These are phyloP conservation scores for Ganoderma meredithae DNA, from an alignment of 1,284 basidiomycete genomes.

Conservation along the genomic window DNA sequence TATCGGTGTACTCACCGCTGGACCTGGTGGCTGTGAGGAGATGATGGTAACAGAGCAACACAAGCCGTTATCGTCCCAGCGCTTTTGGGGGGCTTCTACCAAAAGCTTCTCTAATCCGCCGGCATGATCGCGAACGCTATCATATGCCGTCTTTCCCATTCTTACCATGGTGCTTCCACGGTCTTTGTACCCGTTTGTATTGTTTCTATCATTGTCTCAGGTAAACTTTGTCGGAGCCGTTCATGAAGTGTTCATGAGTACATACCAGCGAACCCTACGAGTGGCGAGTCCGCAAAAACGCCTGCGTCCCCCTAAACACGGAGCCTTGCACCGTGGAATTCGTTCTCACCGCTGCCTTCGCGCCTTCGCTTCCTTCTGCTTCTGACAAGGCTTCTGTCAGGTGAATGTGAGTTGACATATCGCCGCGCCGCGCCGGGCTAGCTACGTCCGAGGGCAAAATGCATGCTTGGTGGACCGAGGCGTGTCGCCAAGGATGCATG, in stretches of 20 bases:
- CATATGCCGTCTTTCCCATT: not conserved
- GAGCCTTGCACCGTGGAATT: not conserved
- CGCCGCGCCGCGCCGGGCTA: not conserved
- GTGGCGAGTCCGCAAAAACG: not conserved
- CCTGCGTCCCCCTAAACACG: not conserved
- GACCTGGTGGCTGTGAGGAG: not conserved
- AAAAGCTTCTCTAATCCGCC: not conserved
- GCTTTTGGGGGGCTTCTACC: not conserved
- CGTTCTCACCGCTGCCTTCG: not conserved
- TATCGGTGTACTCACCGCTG: not conserved
- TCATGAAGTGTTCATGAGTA: not conserved
- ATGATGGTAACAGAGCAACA: slow-evolving; percentile 2
- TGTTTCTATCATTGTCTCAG: not conserved
- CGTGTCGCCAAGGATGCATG: not conserved
- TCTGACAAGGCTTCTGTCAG: too few species aligned
- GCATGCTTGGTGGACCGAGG: not conserved
- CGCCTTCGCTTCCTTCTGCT: not conserved
- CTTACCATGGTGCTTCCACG: not conserved
- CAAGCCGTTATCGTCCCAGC: not conserved
- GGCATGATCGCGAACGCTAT: not conserved
- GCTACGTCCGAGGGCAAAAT: not conserved
- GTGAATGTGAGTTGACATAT: too few species aligned
- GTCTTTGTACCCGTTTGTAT: not conserved
- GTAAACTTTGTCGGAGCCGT: not conserved
- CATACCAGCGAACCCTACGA: not conserved